phyloP scores from a whole-genome alignment of 1,139 yeast species.

The Saccharomyces pastorianus region DNA sequence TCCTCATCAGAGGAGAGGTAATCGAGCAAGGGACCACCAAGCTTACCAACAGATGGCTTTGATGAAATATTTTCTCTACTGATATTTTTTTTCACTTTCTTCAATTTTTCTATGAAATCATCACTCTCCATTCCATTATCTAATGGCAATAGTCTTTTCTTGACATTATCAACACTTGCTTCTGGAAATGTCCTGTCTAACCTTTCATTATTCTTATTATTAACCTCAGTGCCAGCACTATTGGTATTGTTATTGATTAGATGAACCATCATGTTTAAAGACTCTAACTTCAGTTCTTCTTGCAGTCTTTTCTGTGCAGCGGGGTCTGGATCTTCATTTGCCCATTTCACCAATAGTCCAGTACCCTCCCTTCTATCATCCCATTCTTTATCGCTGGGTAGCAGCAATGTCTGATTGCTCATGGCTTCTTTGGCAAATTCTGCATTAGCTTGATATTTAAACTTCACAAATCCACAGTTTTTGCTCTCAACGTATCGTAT shows the following conservation, averaged over 20 bases:
- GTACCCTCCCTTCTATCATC: constrained; percentile 23
- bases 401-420: constrained; percentile 63
- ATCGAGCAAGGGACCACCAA: not conserved
- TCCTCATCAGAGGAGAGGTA: not conserved
- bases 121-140: not conserved
- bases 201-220: not conserved
- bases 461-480: constrained; percentile 76
- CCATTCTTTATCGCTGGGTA: constrained; percentile 39
- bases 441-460: constrained; percentile 58
- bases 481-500: constrained; percentile 53
- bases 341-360: constrained; percentile 80
- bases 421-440: constrained; percentile 94
- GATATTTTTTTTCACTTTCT: not conserved
- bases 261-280: constrained; percentile 20
- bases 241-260: constrained; percentile 3
- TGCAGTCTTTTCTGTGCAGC: constrained; percentile 48
- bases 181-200: not conserved
- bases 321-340: constrained; percentile 81
- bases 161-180: not conserved
- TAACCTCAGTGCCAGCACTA: not conserved
- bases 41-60: not conserved
- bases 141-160: not conserved
- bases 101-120: not conserved
- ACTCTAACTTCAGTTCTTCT: constrained; percentile 23
- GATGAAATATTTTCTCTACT: not conserved